Percentiles rank a stretch among this genome's conserved stretches.
phyloP scores from a whole-genome alignment of 2,329 filamentous ascomycete genomes.

The Calonectria montana region DNA sequence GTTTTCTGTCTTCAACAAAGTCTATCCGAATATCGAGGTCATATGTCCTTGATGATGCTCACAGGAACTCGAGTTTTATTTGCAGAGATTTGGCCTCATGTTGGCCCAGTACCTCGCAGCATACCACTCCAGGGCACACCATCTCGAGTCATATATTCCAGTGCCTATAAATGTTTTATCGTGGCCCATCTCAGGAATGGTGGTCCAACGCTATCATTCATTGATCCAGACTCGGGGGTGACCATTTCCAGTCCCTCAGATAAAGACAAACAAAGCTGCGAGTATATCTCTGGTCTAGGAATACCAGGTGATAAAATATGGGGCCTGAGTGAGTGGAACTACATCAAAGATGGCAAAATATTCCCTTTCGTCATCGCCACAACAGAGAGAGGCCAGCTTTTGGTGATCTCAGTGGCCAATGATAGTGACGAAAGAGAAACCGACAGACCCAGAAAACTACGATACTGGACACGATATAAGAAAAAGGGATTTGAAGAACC shows the following conservation, averaged over 20 bases:
- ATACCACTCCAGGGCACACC: slow-evolving; percentile 62
- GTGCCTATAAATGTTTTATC: slow-evolving; percentile 62
- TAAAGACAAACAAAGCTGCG: slow-evolving; percentile 52
- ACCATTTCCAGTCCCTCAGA: slow-evolving; percentile 61
- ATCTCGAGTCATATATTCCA: slow-evolving; percentile 65
- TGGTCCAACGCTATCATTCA: slow-evolving; percentile 63
- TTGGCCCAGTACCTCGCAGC: slow-evolving; percentile 61
- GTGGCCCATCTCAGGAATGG: slow-evolving; percentile 60
- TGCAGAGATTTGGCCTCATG: slow-evolving; percentile 60
- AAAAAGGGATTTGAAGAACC: slow-evolving; percentile 58
- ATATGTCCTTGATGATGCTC: slow-evolving; percentile 61
- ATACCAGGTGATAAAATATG: slow-evolving; percentile 68
- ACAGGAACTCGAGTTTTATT: slow-evolving; percentile 63
- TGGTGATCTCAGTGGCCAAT: slow-evolving; percentile 64
- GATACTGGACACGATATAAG: slow-evolving; percentile 66
- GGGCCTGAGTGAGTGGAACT: slow-evolving; percentile 73
- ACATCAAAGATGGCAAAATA: slow-evolving; percentile 64
- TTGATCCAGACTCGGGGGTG: slow-evolving; percentile 66
- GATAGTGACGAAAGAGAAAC: slow-evolving; percentile 27
- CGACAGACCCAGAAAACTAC: slow-evolving; percentile 45
- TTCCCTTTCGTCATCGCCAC: slow-evolving; percentile 74
- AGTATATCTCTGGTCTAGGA: slow-evolving; percentile 68
- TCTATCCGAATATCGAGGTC: slow-evolving; percentile 51
- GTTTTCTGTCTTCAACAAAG: slow-evolving; percentile 55
- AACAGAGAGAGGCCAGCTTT: slow-evolving; percentile 64